A percentile compares a stretch with the other conserved stretches of the same genome.
These are phyloP conservation scores for Cystoisospora suis DNA, from an alignment of 169 alveolate species.

Conservation along the genomic window DNA sequence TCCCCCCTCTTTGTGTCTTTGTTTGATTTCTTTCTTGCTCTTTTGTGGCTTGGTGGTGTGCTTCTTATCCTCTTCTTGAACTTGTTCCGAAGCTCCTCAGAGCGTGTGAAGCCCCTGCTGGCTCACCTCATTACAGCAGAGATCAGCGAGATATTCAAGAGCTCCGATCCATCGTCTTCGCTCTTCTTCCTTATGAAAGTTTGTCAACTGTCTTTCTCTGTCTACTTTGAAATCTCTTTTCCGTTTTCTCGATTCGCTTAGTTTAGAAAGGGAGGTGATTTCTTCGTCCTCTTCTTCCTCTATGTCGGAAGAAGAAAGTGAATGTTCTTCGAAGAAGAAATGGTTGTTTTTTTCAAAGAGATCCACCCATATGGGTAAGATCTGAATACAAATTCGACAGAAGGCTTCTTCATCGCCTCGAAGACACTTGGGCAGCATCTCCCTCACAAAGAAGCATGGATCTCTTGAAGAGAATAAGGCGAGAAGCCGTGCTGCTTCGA, in stretches of 20 bases:
- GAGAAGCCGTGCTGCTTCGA: neutral
- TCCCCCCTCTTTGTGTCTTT: too few relatives aligned
- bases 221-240: neutral
- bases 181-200: neutral
- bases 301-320: too few relatives aligned
- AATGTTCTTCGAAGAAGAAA: too few relatives aligned
- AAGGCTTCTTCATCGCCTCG: neutral
- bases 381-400: neutral
- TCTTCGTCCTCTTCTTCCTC: too few relatives aligned
- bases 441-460: neutral
- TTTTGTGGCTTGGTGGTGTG: too few relatives aligned
- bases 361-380: neutral
- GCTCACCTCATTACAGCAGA: slow-evolving; percentile 11
- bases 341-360: too few relatives aligned
- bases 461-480: neutral
- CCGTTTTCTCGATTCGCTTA: too few relatives aligned
- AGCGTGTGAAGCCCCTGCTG: too few relatives aligned
- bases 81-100: too few relatives aligned
- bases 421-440: neutral
- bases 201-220: neutral
- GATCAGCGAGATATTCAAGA: neutral
- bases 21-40: too few relatives aligned
- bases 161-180: neutral
- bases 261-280: too few relatives aligned
- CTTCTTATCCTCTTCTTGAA: too few relatives aligned